phyloP scores from a whole-genome alignment of 192 early-diverging fungal species.

The Rhizophagus sp. region DNA sequence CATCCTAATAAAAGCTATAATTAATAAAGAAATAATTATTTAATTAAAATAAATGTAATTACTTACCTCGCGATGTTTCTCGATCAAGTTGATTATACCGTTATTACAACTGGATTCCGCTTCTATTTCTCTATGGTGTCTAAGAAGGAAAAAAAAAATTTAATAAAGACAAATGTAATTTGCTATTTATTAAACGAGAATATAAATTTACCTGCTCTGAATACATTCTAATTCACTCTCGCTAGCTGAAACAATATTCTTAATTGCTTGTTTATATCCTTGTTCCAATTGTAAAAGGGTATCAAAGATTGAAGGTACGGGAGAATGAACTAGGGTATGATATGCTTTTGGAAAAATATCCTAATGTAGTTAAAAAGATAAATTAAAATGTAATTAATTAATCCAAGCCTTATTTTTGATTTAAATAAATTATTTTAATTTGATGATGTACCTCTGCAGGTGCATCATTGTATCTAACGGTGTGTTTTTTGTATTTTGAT shows the following conservation, averaged over 20 bases:
- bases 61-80: neutral
- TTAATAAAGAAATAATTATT: neutral
- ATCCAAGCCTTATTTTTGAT: no score
- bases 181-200: no score
- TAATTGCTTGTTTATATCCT: constrained; percentile 48
- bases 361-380: constrained; percentile 33
- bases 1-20: constrained; percentile 30
- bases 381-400: neutral
- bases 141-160: neutral
- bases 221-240: constrained; percentile 40
- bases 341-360: constrained; percentile 60
- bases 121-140: neutral
- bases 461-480: constrained; percentile 14
- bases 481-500: constrained; percentile 21
- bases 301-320: constrained; percentile 55
- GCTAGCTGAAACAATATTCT: constrained; percentile 38
- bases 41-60: neutral
- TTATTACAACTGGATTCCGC: neutral
- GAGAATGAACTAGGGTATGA: constrained; percentile 59
- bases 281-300: constrained; percentile 57
- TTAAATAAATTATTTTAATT: neutral
- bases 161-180: no score
- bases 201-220: constrained; percentile 33
- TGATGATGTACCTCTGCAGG: constrained; percentile 13
- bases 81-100: neutral